Evolutionary conservation across 1,284 basidiomycete species (phyloP), one percentile per base, ranked within the genome.

Genomic region (Puccinia sorghi): DNA sequence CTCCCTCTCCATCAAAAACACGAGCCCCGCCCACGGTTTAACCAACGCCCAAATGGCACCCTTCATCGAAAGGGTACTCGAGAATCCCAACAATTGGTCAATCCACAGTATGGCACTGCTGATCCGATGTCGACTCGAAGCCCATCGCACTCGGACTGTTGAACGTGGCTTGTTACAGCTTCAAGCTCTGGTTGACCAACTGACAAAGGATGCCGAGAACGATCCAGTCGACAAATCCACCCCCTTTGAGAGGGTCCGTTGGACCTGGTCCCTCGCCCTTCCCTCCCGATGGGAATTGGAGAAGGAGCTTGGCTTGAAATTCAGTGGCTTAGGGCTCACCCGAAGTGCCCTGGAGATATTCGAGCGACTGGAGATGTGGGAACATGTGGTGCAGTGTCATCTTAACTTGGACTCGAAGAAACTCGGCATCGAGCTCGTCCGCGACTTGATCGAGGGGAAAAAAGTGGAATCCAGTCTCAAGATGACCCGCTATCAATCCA

Each of bases 321-420:
- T 91, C 85, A 86, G 93, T 80, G 88, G 89, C 22, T 86, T 97
- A 72, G 95, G 95, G 25, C 93, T 95, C 77, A 87, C 92, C 79
- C 90, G 90, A 82, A 93, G 92, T 3, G 93, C 94, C 0, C 86
- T 97, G 70, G 93, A 92, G 84, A 94, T 97, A 79, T 97, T 94
- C 84, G 91, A 93, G 84, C 88, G 92, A 61, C 86, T 96, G 79
- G 93, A 97, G 86, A 94, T 97, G 93, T 97, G 94, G 94, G 94
- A 96, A 85, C 92, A 97, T 81, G 94, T 92, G 9, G 93, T 93
- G 37, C 88, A 88, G 80, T 97, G 94, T 84, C 91, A 91, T 86
- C 89, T 90, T 80, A 87, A 89, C 37, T 88, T 95, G 85, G 94
- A 95, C 81, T 87, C 89, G 79, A 88, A 88, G 13, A 91, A 92